Conservation (phyloP, 1,284 basidiomycete species). For the Psilocybe mexicana region DNA sequence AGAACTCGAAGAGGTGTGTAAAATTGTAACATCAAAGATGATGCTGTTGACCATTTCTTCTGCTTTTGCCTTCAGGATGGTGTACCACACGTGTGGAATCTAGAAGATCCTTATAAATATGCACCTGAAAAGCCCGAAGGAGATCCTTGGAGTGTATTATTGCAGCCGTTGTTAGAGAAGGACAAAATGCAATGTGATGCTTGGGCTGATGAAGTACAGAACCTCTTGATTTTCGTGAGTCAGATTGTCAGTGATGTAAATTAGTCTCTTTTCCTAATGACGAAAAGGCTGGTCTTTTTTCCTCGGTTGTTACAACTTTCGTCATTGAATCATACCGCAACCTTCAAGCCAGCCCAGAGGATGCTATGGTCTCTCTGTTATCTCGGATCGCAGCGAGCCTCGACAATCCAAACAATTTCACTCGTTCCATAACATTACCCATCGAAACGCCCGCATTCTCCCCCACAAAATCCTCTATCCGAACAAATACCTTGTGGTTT, state of each 20-base stretch:
- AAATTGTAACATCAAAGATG: too few species aligned
- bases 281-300: conserved; percentile 5
- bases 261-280: background rate
- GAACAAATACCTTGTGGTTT: conserved; percentile 32
- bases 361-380: conserved; percentile 3
- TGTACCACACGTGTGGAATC: background rate
- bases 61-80: background rate
- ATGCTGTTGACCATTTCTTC: too few species aligned
- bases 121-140: background rate
- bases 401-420: background rate
- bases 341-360: conserved; percentile 15
- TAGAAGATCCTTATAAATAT: background rate
- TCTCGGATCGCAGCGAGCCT: conserved; percentile 3
- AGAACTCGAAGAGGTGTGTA: background rate
- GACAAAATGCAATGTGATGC: background rate
- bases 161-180: background rate
- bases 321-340: conserved; percentile 21
- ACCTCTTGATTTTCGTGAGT: conserved; percentile 4
- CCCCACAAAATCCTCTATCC: background rate
- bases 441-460: background rate
- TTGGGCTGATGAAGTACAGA: conserved; percentile 4
- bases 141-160: background rate
- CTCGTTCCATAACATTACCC: background rate
- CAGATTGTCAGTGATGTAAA: background rate
- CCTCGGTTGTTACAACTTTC: conserved; percentile 1